Percentiles rank a stretch among this genome's conserved stretches.
These are phyloP conservation scores for Rhynchospora breviuscula DNA, from an alignment of 176 grass and related monocot genomes.

Conservation along the genomic window DNA sequence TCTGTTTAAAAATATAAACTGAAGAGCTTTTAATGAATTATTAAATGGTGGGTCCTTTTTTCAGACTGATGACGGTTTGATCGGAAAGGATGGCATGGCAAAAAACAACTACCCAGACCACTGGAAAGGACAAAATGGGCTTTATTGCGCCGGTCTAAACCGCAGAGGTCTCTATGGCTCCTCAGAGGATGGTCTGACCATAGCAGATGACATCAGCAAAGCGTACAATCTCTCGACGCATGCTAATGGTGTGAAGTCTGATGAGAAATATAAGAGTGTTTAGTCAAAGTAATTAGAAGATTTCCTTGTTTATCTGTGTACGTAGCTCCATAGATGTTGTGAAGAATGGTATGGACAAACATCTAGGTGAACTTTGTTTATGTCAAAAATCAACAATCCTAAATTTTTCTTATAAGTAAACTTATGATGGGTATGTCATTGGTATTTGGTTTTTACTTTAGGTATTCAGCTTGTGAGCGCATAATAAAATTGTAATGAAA, in stretches of 20 bases:
- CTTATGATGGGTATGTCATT: background rate
- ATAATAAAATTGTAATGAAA: too few species aligned
- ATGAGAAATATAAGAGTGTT: constrained; percentile 6
- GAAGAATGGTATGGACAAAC: background rate
- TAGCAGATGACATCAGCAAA: constrained; percentile 30
- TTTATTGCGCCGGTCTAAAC: constrained; percentile 31
- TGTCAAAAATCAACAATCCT: background rate
- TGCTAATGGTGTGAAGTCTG: background rate
- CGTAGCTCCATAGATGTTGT: background rate
- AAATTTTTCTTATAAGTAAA: background rate
- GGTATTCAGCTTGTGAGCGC: too few species aligned
- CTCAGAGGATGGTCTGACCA: constrained; percentile 19
- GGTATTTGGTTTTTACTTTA: background rate
- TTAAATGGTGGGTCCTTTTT: background rate
- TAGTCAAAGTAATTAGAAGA: background rate
- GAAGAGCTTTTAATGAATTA: background rate
- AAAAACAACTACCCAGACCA: constrained; percentile 22
- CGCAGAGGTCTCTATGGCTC: constrained; percentile 21
- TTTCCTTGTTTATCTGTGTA: background rate
- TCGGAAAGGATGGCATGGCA: constrained; percentile 26
- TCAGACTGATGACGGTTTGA: constrained; percentile 25
- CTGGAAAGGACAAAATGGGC: constrained; percentile 39
- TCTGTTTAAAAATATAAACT: background rate
- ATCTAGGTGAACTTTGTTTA: background rate
- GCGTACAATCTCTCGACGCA: background rate